phyloP scores from a whole-genome alignment of 2,329 filamentous ascomycete genomes.

The Fusarium pseudograminearum region DNA sequence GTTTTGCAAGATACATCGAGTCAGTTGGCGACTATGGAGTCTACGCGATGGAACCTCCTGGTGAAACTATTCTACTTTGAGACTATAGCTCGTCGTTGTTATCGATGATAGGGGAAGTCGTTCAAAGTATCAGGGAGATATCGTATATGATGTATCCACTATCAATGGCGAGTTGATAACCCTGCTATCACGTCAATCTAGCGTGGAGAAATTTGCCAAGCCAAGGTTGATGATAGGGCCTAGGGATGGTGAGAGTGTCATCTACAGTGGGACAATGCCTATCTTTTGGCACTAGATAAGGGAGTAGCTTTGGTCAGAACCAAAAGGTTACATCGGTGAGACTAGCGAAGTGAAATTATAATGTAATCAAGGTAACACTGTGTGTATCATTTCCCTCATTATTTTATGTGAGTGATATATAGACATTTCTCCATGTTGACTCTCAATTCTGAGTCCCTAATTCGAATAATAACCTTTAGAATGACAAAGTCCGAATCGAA shows the following conservation, averaged over 20 bases:
- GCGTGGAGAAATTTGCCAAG: constrained; percentile 15
- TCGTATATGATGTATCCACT: background rate
- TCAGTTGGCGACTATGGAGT: background rate
- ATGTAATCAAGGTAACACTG: accelerated
- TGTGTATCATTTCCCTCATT: background rate
- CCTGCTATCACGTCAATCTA: constrained; percentile 27
- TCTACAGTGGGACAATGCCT: background rate
- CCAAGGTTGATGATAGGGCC: background rate
- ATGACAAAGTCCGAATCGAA: background rate
- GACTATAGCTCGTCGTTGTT: background rate
- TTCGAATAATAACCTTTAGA: accelerated
- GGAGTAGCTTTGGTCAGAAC: background rate
- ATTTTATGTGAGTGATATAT: background rate
- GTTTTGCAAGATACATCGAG: background rate
- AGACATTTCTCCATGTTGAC: background rate
- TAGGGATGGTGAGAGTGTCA: background rate
- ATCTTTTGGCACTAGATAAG: background rate
- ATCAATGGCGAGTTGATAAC: constrained; percentile 9
- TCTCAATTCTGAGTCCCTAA: accelerated
- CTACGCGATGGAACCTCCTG: constrained; percentile 1
- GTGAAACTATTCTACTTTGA: background rate
- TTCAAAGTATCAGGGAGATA: background rate
- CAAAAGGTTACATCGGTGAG: background rate
- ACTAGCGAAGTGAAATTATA: accelerated
- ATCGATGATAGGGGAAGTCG: background rate